Base-by-base conservation (phyloP, 192 early-diverging fungal species). In the Paraglomus occultum region DNA sequence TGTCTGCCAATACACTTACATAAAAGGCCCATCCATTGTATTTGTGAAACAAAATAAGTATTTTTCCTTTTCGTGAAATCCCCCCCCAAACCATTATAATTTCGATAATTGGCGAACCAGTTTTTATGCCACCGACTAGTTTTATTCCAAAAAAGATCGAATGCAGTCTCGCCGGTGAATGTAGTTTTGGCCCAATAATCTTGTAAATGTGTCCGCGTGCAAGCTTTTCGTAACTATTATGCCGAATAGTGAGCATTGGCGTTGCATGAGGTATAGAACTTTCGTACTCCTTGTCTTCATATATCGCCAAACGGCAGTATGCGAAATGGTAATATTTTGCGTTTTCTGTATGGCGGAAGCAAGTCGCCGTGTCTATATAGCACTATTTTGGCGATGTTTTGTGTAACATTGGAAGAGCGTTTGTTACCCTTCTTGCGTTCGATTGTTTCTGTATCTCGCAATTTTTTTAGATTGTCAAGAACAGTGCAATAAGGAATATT, bases 61-160 rank as follows among this genome's bases (percentile, higher is more conserved):
- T 12, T 22, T 58, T 58, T 58, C 31, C 12, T 39, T 12, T 58
- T 58, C 40, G 23, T 23, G 14, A 39, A 39, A 58, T 58, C 6
- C 55, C 55, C 8, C 55, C 55, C 55, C 55, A 58, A 31, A 23
- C 55, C 20, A 58, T 58, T 58, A 22, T 15, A 50, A 50, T 50
- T 17, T 50, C 4, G 49, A 4, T 15, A 15, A 15, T 15, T 1
- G 11, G 1, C 17, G 49, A 15, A 15, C 4, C 49, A 4, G 12
- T 50, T 15, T 15, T 17, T 50, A 15, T 50, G 49, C 31, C 31
- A 31, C 31, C 31, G 31, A 31, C 31, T 31, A 3, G 31, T 3
- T 31, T 31, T 31, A 31, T 31, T 31, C 31, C 31, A 3, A 31
- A 31, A 31, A 31, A 31, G 31, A 31, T 31, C 31, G 3, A 31